Conservation (phyloP, 2,329 filamentous ascomycete species). For the Ceratocystis harringtonii region DNA sequence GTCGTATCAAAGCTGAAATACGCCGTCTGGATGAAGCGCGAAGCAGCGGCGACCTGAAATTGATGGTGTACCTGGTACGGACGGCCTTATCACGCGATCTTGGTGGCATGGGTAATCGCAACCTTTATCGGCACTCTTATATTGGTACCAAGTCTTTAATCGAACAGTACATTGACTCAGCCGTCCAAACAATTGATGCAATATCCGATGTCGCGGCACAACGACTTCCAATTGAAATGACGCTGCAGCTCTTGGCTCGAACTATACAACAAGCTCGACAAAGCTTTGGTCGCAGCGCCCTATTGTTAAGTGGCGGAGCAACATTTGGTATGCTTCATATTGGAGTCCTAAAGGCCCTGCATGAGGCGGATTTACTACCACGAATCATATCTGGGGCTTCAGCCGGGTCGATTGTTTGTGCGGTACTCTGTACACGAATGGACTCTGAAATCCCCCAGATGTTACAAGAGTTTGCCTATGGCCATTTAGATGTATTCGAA, state of each 20-base stretch:
- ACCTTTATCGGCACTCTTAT: constrained; percentile 70
- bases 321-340: constrained; percentile 90
- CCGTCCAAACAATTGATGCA: constrained; percentile 56
- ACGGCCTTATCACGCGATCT: constrained; percentile 68
- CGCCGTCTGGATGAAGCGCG: constrained; percentile 61
- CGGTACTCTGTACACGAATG: constrained; percentile 61
- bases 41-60: constrained; percentile 51
- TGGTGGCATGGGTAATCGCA: constrained; percentile 70
- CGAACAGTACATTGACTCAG: constrained; percentile 72
- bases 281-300: constrained; percentile 69
- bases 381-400: constrained; percentile 80
- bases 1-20: constrained; percentile 54
- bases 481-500: constrained; percentile 71
- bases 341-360: constrained; percentile 69
- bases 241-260: constrained; percentile 47
- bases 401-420: constrained; percentile 72
- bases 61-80: constrained; percentile 68
- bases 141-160: constrained; percentile 77
- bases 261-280: constrained; percentile 58
- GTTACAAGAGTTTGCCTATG: constrained; percentile 56
- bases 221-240: constrained; percentile 36
- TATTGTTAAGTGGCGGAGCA: constrained; percentile 71
- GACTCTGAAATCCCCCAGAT: constrained; percentile 63
- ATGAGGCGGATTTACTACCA: constrained; percentile 58
- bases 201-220: constrained; percentile 47